Evolutionary conservation across 805 yeast species (phyloP), one percentile per base, ranked within the genome.

Genomic region (Candida morakotiae): DNA sequence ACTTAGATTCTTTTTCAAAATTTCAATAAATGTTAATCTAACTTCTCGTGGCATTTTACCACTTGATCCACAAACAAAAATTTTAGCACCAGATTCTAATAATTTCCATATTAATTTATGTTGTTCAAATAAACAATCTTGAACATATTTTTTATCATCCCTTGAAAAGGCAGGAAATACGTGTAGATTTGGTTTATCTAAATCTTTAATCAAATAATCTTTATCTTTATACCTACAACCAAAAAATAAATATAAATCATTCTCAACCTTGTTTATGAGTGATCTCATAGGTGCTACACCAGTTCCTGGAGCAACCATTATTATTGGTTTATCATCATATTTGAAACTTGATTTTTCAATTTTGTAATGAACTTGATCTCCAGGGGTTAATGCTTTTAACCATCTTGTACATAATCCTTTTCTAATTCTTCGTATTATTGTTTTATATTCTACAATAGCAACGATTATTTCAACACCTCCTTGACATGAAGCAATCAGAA

Each of bases 21-120:
- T 76, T 11, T 76, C 82, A 25, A 74, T 77, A 19, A 93, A 55
- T 0, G 97, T 91, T n/a, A 84, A 60, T 40, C 95, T 67, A 1
- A 91, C 93, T 59, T 81, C 88, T 16, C 76, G 70, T 1, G 98
- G 98, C 98, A 93, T 93, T 45, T 77, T 77, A 0, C 98, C 98
- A 18, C 94, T 80, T 11, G 95, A 81, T 0, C 99, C 99, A 67
- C 98, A 91, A 5, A 93, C 67, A 53, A 81, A 88, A 4, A 93
- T 62, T 0, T 74, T 58, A 0, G 85, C 94, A n/a, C 67, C 55
- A 29, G 74, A 46, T 10, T 79, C 64, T 1, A 75, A 55, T 36
- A 80, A 56, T 2, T 79, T 71, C 1, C 69, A 74, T 2, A 91
- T 60, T 15, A 65, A 33, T 3, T 64, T 55, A 22, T 71, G 69